phyloP scores from a whole-genome alignment of 345 rosid genomes.

The Carallia brachiata region DNA sequence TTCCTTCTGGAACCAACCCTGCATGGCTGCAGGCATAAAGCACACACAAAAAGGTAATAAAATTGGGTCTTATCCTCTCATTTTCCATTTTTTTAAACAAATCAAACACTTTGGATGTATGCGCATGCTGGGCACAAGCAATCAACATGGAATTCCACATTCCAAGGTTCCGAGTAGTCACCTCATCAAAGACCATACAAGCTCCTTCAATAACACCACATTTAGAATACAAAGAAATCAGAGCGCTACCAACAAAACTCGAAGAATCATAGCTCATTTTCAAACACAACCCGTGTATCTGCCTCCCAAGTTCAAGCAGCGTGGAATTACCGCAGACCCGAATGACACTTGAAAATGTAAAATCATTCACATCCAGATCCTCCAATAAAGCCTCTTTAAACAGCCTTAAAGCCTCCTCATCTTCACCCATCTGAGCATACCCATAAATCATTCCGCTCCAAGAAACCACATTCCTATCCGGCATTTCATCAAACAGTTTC shows the following conservation, averaged over 20 bases:
- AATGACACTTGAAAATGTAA: slow-evolving; percentile 69
- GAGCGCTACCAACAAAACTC: slow-evolving; percentile 71
- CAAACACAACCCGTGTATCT: slow-evolving; percentile 74
- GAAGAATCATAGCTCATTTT: slow-evolving; percentile 68
- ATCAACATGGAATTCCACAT: slow-evolving; percentile 89
- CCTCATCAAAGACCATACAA: slow-evolving; percentile 52
- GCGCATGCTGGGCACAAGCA: slow-evolving; percentile 79
- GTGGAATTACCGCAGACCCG: slow-evolving; percentile 75
- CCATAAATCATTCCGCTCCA: slow-evolving; percentile 96
- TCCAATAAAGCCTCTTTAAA: slow-evolving; percentile 61
- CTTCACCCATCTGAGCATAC: slow-evolving; percentile 67
- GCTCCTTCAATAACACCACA: slow-evolving; percentile 76
- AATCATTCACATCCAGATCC: slow-evolving; percentile 71
- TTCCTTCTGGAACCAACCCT: slow-evolving; percentile 68
- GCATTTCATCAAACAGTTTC: slow-evolving; percentile 80
- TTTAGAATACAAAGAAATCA: slow-evolving; percentile 75
- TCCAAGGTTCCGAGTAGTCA: slow-evolving; percentile 58
- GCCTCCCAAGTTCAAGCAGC: slow-evolving; percentile 75
- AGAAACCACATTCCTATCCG: slow-evolving; percentile 75
- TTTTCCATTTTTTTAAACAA: slow-evolving; percentile 60
- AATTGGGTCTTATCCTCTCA: slow-evolving; percentile 64
- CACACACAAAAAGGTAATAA: slow-evolving; percentile 67
- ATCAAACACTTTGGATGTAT: slow-evolving; percentile 40
- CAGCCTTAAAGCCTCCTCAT: slow-evolving; percentile 63
- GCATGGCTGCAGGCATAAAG: slow-evolving; percentile 92